Conservation (phyloP, 2,329 filamentous ascomycete species). For the Arthroderma uncinatum region DNA sequence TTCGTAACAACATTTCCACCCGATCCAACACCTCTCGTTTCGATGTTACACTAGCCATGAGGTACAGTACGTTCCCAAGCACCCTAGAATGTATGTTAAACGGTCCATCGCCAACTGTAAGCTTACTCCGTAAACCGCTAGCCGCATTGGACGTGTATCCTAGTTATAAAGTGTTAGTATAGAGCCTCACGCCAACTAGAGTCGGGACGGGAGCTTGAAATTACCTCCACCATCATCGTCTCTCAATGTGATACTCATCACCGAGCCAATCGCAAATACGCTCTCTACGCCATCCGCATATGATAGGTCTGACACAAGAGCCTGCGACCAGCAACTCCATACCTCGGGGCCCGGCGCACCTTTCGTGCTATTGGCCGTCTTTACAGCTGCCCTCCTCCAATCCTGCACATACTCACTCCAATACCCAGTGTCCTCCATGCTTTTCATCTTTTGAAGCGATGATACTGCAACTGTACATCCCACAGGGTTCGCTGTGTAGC, state of each 20-base stretch:
- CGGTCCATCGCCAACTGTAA: constrained; percentile 32
- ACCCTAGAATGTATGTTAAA: constrained; percentile 48
- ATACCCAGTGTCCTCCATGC: constrained; percentile 44
- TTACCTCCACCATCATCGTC: constrained; percentile 38
- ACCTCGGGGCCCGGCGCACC: constrained; percentile 17
- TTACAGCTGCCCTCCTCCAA: constrained; percentile 31
- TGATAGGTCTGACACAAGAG: constrained; percentile 51
- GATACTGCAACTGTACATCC: constrained; percentile 69
- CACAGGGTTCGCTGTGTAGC: constrained; percentile 73
- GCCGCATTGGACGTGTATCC: constrained; percentile 49
- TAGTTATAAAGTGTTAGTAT: constrained; percentile 14
- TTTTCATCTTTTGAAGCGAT: constrained; percentile 49
- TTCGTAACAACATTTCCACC: constrained; percentile 33
- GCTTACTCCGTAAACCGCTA: constrained; percentile 40
- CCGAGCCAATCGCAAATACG: constrained; percentile 62
- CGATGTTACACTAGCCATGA: constrained; percentile 48
- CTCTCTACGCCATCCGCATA: constrained; percentile 46
- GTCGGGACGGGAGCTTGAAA: constrained; percentile 20
- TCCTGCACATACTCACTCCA: constrained; percentile 48
- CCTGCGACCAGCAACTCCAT: constrained; percentile 62
- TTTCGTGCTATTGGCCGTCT: not conserved
- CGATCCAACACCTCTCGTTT: constrained; percentile 31
- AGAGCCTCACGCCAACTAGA: constrained; percentile 6
- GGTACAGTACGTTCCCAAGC: constrained; percentile 49
- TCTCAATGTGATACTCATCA: constrained; percentile 54